These are phyloP conservation scores for Voacanga thouarsii DNA, from an alignment of 257 asterid species.

Conservation along the genomic window DNA sequence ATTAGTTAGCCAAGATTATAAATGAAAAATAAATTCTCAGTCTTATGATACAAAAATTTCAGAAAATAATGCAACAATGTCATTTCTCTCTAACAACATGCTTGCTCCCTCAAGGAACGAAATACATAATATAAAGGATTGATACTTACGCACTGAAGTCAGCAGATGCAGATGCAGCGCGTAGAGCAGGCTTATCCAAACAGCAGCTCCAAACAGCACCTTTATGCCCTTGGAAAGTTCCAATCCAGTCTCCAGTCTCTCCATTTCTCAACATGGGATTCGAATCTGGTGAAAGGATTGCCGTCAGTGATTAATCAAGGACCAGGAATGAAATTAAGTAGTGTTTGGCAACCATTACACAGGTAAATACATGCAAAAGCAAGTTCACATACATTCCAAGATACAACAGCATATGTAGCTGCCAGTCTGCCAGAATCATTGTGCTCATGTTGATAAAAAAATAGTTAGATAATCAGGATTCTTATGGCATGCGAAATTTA, in stretches of 20 bases:
- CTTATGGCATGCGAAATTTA: background rate
- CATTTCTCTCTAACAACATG: background rate
- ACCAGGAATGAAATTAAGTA: background rate
- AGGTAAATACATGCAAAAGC: background rate
- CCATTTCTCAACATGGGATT: conserved; percentile 97
- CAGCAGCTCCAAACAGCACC: conserved; percentile 99
- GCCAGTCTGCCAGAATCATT: background rate
- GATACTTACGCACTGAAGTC: conserved; percentile 91
- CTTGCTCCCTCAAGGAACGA: conserved; percentile 2
- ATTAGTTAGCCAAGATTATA: background rate
- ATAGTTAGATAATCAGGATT: background rate
- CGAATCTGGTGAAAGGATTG: conserved; percentile 50
- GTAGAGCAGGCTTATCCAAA: conserved; percentile 83
- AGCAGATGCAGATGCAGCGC: conserved; percentile 96
- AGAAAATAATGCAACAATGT: background rate
- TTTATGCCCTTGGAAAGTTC: conserved; percentile 96
- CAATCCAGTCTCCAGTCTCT: conserved; percentile 98
- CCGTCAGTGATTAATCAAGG: conserved; percentile 3
- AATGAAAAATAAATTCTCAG: background rate
- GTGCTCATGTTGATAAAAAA: background rate
- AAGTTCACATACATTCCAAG: background rate
- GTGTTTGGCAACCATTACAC: background rate
- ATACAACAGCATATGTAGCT: background rate
- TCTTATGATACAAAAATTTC: background rate
- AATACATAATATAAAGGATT: background rate